Conservation (phyloP, 2,329 filamentous ascomycete species). For the Macrophomina pseudophaseolina region DNA sequence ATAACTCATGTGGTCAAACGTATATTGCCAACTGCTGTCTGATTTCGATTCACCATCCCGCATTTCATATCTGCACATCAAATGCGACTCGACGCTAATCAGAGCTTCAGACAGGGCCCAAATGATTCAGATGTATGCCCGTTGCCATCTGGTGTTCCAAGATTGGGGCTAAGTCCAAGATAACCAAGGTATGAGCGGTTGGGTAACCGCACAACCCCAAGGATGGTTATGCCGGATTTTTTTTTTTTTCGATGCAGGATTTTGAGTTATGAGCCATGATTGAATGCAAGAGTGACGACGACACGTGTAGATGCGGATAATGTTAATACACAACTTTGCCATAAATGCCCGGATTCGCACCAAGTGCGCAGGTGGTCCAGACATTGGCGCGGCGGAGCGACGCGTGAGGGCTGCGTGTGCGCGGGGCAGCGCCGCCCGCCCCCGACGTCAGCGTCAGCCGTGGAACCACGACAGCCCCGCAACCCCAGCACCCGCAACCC, state of each 20-base stretch:
- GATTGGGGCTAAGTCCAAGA: too few species aligned
- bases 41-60: constrained; percentile 47
- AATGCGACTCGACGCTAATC: constrained; percentile 1
- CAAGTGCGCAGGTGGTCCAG: background rate
- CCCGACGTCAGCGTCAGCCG: background rate
- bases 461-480: background rate
- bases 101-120: background rate
- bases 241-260: too few species aligned
- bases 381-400: background rate
- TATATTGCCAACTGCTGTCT: constrained; percentile 84
- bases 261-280: constrained; percentile 7
- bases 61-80: background rate
- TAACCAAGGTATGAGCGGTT: background rate
- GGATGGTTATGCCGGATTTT: background rate
- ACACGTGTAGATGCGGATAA: background rate
- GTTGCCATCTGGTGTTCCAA: too few species aligned
- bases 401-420: background rate
- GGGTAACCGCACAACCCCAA: background rate
- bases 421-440: background rate
- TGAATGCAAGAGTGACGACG: background rate
- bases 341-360: background rate
- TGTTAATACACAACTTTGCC: background rate
- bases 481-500: background rate
- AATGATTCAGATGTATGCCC: background rate
- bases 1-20: constrained; percentile 68